Percentiles rank a stretch among this genome's conserved stretches.
Evolutionary conservation across 2,329 filamentous ascomycete genomes (phyloP).

Genomic region (Talaromyces sp.): DNA sequence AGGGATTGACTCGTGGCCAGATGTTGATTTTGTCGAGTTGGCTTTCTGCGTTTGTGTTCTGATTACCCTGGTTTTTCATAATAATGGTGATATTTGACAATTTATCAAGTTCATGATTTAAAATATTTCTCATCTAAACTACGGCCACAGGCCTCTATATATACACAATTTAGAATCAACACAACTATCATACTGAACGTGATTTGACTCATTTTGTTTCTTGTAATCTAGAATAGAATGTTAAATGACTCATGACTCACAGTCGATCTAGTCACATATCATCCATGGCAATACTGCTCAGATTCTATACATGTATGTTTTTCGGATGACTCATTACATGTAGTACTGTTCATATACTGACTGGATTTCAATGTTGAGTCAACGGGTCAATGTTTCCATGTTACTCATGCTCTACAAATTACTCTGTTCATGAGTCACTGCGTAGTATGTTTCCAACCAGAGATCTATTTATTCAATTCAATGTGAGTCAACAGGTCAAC

Average conservation of each 20-base stretch:
- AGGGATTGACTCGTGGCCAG: slow-evolving; percentile 48
- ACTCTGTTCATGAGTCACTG: neutral
- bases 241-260: neutral
- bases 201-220: neutral
- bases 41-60: neutral
- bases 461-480: no score
- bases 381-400: no score
- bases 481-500: no score
- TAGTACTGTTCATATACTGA: no score
- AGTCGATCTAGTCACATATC: neutral
- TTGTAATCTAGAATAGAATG: neutral
- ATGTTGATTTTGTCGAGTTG: slow-evolving; percentile 10
- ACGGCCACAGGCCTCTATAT: neutral
- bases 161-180: neutral
- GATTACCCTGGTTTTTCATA: neutral
- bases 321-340: neutral
- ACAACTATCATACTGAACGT: neutral
- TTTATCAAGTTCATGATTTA: neutral
- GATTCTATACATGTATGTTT: no score
- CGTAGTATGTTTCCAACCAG: no score
- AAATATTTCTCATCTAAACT: neutral
- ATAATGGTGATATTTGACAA: neutral
- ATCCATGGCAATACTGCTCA: no score
- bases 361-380: no score
- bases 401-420: neutral